Evolutionary conservation across 495 filamentous ascomycete species (phyloP).

Genomic region (Zalerion maritima): DNA sequence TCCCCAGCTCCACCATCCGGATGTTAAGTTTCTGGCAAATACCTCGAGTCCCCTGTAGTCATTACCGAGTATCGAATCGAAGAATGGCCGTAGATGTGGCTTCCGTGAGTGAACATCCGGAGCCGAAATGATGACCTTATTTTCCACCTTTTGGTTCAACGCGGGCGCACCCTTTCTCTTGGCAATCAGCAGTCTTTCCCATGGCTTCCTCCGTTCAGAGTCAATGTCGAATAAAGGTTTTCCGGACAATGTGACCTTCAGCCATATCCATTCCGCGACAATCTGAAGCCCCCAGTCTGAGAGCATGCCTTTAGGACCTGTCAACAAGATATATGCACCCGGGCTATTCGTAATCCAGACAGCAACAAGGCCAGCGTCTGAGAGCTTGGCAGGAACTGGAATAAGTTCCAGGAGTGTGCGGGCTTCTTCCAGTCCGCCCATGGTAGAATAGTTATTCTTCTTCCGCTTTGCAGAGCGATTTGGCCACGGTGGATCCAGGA

Average conservation of each 20-base stretch:
- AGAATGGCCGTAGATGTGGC: constrained; percentile 38
- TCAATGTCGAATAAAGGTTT: constrained; percentile 56
- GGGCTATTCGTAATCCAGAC: constrained; percentile 84
- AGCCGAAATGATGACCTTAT: constrained; percentile 57
- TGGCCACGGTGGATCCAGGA: constrained; percentile 90
- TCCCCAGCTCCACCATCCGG: constrained; percentile 83
- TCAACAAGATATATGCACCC: constrained; percentile 41
- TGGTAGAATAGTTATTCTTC: constrained; percentile 44
- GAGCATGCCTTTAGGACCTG: constrained; percentile 38
- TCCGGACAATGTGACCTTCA: constrained; percentile 63
- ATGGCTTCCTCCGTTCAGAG: constrained; percentile 66
- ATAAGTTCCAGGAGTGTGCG: constrained; percentile 31
- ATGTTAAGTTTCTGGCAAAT: constrained; percentile 74
- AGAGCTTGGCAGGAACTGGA: constrained; percentile 41
- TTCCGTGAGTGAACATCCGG: constrained; percentile 90
- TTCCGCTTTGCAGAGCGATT: constrained; percentile 73
- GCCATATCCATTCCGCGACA: constrained; percentile 80
- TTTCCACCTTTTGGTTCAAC: constrained; percentile 24
- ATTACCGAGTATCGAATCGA: constrained; percentile 27
- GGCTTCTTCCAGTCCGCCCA: constrained; percentile 23
- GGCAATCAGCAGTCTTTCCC: constrained; percentile 69
- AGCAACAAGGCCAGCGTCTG: constrained; percentile 42
- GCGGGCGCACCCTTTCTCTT: constrained; percentile 18
- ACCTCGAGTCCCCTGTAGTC: constrained; percentile 62
- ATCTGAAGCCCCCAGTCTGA: constrained; percentile 46